Evolutionary conservation across 441 rosid species (phyloP).

Genomic region (Populus tomentosa): DNA sequence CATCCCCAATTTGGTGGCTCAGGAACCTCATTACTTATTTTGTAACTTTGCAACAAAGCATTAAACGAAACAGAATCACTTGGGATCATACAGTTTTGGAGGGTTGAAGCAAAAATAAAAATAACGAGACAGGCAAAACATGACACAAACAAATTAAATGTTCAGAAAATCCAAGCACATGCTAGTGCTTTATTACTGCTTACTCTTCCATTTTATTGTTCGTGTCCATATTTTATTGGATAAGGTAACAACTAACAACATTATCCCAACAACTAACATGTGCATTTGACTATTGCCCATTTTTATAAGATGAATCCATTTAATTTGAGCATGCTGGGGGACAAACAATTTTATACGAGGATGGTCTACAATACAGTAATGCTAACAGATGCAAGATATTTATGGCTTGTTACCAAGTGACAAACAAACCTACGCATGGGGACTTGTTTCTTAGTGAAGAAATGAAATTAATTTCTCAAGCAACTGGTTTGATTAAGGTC

Average conservation of each 20-base stretch:
- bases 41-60: neutral
- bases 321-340: neutral
- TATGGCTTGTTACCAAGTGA: neutral
- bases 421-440: neutral
- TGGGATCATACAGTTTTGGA: neutral
- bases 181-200: neutral
- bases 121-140: neutral
- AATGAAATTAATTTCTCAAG: neutral
- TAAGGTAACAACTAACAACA: slow-evolving; percentile 1
- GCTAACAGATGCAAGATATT: neutral
- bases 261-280: slow-evolving; percentile 11
- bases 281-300: slow-evolving; percentile 7
- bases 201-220: neutral
- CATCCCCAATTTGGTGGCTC: neutral
- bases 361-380: neutral
- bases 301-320: neutral
- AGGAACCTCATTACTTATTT: neutral
- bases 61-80: neutral
- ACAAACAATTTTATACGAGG: neutral
- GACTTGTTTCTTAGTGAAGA: neutral
- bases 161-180: slow-evolving; percentile 1
- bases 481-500: neutral
- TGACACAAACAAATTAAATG: neutral
- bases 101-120: neutral
- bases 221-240: neutral